Evolutionary conservation across 1,284 basidiomycete species (phyloP).

Genomic region (Wolfiporia cocos): DNA sequence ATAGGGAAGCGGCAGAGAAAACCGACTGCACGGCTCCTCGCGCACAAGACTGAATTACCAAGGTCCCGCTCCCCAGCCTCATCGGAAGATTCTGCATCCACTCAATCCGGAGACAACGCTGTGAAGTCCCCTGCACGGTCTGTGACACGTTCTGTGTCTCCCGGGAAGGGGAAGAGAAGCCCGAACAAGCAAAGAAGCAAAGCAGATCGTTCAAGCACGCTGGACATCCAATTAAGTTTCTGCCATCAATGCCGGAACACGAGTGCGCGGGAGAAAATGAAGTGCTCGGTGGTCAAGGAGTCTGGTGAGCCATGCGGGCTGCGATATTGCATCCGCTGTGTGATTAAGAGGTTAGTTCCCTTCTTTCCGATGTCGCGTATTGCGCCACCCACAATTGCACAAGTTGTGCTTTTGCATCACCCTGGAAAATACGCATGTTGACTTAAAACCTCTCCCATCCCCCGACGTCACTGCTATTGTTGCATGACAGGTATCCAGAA

Average conservation of each 20-base stretch:
- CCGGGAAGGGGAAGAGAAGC: neutral
- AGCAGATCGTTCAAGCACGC: neutral
- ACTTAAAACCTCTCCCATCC: no score
- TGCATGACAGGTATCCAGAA: conserved; percentile 21
- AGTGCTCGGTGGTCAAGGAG: conserved; percentile 15
- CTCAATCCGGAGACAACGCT: neutral
- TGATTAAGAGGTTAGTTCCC: conserved; percentile 16
- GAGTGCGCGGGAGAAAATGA: conserved; percentile 20
- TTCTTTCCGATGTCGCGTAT: neutral
- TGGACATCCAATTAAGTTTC: conserved; percentile 11
- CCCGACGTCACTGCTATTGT: no score
- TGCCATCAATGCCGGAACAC: conserved; percentile 24
- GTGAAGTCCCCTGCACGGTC: no score
- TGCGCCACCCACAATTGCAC: neutral
- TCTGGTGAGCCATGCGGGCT: conserved; percentile 16
- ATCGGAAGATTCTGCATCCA: neutral
- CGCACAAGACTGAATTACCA: no score
- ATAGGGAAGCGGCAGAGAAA: neutral
- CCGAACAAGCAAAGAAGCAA: neutral
- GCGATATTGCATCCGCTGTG: conserved; percentile 21
- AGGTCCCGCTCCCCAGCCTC: neutral
- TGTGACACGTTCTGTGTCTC: neutral
- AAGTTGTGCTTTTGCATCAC: neutral
- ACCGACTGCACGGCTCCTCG: neutral
- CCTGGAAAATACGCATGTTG: neutral